Evolutionary conservation across 75 land plant genomes (phyloP).

Genomic region (Cunninghamia lanceolata): DNA sequence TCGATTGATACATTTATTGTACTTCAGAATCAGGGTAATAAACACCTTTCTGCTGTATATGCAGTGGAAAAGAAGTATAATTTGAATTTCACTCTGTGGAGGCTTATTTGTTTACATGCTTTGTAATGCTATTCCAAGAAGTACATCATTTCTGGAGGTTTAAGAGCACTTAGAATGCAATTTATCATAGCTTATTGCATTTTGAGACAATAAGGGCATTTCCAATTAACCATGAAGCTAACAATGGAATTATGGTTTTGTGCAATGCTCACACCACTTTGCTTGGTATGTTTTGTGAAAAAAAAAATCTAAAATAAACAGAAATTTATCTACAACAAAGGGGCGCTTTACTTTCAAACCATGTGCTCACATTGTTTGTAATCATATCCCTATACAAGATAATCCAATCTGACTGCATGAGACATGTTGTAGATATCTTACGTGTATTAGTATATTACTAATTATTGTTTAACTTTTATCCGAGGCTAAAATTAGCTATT

Average conservation of each 20-base stretch:
- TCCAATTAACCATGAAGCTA: background rate
- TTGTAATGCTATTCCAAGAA: background rate
- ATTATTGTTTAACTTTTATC: background rate
- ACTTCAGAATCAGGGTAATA: background rate
- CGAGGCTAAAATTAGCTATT: no score
- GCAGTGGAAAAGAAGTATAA: background rate
- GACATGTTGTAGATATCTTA: background rate
- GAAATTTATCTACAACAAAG: background rate
- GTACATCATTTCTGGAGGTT: background rate
- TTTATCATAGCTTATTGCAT: background rate
- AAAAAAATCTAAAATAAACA: background rate
- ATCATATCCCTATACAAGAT: background rate
- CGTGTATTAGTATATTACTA: background rate
- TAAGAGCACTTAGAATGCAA: background rate
- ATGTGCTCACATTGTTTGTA: background rate
- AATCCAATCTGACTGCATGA: background rate
- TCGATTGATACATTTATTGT: background rate
- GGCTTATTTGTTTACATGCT: background rate
- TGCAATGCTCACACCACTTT: background rate
- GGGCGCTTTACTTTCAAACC: background rate
- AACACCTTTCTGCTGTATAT: background rate
- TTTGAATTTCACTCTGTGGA: background rate
- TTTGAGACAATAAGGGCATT: background rate
- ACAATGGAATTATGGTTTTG: background rate
- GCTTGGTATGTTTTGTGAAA: background rate